phyloP scores from a whole-genome alignment of 495 filamentous ascomycete species.

The Hypoxylon subgilvum region DNA sequence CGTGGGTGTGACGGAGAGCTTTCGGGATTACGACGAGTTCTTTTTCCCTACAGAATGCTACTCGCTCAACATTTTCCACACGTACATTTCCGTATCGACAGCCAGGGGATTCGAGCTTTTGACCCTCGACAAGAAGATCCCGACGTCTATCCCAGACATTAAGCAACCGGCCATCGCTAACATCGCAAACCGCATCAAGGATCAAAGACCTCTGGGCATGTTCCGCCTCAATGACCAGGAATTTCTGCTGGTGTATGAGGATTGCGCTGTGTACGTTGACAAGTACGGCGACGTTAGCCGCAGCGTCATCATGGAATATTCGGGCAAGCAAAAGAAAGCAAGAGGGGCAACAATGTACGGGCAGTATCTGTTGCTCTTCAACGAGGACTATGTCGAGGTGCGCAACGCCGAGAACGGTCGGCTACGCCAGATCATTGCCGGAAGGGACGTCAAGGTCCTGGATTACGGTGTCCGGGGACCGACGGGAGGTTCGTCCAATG shows the following conservation, averaged over 20 bases:
- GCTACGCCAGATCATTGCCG: slow-evolving; percentile 90
- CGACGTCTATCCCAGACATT: slow-evolving; percentile 88
- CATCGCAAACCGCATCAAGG: slow-evolving; percentile 79
- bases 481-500: slow-evolving; percentile 48
- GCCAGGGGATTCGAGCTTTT: slow-evolving; percentile 94
- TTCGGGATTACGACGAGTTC: slow-evolving; percentile 98
- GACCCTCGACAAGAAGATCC: slow-evolving; percentile 93
- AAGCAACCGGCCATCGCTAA: slow-evolving; percentile 73
- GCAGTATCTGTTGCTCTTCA: slow-evolving; percentile 81
- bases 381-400: slow-evolving; percentile 90
- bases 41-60: slow-evolving; percentile 98
- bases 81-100: slow-evolving; percentile 87
- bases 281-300: slow-evolving; percentile 95
- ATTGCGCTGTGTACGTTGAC: slow-evolving; percentile 96
- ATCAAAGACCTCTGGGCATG: slow-evolving; percentile 89
- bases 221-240: slow-evolving; percentile 92
- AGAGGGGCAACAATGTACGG: slow-evolving; percentile 76
- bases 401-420: slow-evolving; percentile 95
- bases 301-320: slow-evolving; percentile 95
- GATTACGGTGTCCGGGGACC: slow-evolving; percentile 78
- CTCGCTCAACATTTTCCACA: slow-evolving; percentile 94
- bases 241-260: slow-evolving; percentile 91
- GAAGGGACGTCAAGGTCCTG: slow-evolving; percentile 81
- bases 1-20: slow-evolving; percentile 85
- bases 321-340: slow-evolving; percentile 84